Conservation (phyloP, 192 early-diverging fungal species). For the Backusella australiensis region DNA sequence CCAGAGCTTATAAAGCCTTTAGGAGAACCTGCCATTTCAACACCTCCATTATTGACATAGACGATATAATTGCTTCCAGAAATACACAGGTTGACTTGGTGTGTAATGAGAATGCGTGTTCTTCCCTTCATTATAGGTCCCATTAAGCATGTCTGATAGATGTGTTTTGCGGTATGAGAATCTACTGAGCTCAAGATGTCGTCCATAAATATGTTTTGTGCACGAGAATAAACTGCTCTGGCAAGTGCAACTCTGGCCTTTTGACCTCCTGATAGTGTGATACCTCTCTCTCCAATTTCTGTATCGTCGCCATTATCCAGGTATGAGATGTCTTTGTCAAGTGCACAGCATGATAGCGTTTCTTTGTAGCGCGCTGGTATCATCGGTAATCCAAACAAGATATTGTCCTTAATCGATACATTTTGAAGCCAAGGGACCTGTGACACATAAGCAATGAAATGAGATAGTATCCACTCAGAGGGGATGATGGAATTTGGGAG, state of each 20-base stretch:
- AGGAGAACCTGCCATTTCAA: constrained; percentile 32
- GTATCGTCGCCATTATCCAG: constrained; percentile 86
- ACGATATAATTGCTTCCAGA: constrained; percentile 53
- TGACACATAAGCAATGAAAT: constrained; percentile 74
- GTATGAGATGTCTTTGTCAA: constrained; percentile 74
- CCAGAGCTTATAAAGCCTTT: constrained; percentile 15
- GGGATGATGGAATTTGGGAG: neutral
- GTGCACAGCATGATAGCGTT: constrained; percentile 67
- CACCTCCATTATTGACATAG: constrained; percentile 40
- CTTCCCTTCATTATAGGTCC: constrained; percentile 69
- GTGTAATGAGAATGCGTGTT: constrained; percentile 85
- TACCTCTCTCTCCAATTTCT: constrained; percentile 77
- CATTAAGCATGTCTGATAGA: constrained; percentile 74
- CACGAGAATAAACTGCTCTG: constrained; percentile 75
- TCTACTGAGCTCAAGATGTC: constrained; percentile 92
- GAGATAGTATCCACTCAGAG: constrained; percentile 29
- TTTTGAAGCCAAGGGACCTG: constrained; percentile 69
- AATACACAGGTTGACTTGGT: constrained; percentile 66
- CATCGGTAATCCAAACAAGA: constrained; percentile 45
- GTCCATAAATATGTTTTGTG: constrained; percentile 72
- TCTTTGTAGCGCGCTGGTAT: constrained; percentile 23
- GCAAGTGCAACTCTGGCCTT: constrained; percentile 85
- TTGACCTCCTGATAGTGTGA: constrained; percentile 84
- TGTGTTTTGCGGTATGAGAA: constrained; percentile 70
- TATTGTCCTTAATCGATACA: constrained; percentile 75